These are phyloP conservation scores for Amylocarpus encephaloides DNA, from an alignment of 2,329 filamentous ascomycete species.

Conservation along the genomic window DNA sequence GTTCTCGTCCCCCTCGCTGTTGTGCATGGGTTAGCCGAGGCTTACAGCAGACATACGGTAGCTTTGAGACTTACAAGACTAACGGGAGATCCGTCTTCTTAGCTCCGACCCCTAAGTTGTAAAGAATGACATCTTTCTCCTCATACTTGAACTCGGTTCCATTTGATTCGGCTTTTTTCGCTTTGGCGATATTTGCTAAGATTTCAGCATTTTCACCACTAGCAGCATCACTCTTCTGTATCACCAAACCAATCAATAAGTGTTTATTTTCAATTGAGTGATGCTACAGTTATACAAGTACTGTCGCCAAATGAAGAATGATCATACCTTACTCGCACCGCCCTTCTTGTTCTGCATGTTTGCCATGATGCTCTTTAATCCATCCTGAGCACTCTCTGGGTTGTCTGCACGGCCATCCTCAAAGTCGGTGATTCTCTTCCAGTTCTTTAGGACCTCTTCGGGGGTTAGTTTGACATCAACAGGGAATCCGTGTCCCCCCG, in stretches of 20 bases:
- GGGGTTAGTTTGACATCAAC: constrained; percentile 76
- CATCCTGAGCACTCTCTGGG: constrained; percentile 71
- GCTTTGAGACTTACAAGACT: constrained; percentile 54
- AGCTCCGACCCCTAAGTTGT: constrained; percentile 90
- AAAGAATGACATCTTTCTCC: constrained; percentile 85
- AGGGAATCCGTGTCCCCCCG: constrained; percentile 85
- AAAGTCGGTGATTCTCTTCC: constrained; percentile 77
- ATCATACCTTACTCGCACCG: constrained; percentile 53
- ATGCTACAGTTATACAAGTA: constrained; percentile 23
- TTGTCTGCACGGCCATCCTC: constrained; percentile 82
- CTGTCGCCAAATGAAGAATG: constrained; percentile 3
- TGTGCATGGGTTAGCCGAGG: not conserved
- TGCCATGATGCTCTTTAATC: constrained; percentile 69
- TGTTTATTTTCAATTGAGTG: constrained; percentile 20
- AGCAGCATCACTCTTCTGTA: constrained; percentile 28
- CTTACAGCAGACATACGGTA: not conserved
- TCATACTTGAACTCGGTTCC: constrained; percentile 76
- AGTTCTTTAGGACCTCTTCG: constrained; percentile 72
- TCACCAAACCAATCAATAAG: constrained; percentile 20
- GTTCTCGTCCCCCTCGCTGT: constrained; percentile 73
- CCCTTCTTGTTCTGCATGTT: constrained; percentile 74
- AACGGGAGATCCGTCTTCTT: constrained; percentile 83
- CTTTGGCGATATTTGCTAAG: constrained; percentile 68
- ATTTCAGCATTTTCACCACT: constrained; percentile 51
- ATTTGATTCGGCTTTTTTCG: constrained; percentile 63